A percentile compares a stretch with the other conserved stretches of the same genome.
Evolutionary conservation across 2,329 filamentous ascomycete species (phyloP).

Genomic region (Scytalidium sp.): DNA sequence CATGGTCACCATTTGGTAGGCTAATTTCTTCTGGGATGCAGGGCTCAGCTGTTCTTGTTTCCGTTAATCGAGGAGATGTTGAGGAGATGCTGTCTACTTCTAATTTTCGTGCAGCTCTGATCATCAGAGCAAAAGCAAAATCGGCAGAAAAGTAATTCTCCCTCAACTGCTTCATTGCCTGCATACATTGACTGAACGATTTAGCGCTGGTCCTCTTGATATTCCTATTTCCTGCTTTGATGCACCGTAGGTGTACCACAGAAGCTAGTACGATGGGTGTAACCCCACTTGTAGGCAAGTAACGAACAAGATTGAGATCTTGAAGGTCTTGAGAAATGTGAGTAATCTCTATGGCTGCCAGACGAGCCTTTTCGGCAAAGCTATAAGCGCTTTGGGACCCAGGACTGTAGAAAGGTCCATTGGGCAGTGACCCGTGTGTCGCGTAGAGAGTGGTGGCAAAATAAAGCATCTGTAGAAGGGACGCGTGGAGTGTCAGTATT

Average conservation of each 20-base stretch:
- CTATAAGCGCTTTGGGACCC: neutral
- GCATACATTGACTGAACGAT: slow-evolving; percentile 80
- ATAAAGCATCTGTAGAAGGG: neutral
- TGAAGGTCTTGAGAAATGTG: neutral
- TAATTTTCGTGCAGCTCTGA: neutral
- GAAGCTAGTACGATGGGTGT: neutral
- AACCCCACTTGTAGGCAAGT: neutral
- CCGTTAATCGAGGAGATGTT: neutral
- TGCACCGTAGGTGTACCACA: neutral
- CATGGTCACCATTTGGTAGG: no score
- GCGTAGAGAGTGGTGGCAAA: neutral
- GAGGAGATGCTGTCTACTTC: neutral
- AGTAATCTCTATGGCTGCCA: neutral
- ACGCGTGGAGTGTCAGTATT: neutral
- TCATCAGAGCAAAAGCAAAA: neutral
- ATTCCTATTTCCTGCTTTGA: neutral
- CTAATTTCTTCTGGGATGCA: neutral
- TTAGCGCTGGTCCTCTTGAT: neutral
- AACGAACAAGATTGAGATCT: neutral
- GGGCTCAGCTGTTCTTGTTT: neutral
- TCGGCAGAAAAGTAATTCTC: slow-evolving; percentile 62
- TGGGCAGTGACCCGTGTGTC: neutral
- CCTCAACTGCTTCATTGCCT: slow-evolving; percentile 78
- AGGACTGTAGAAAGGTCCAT: neutral
- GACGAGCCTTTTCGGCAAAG: neutral